Evolutionary conservation across 2,329 filamentous ascomycete species (phyloP), one percentile per base, ranked within the genome.

Genomic region (Talaromyces islandicus): DNA sequence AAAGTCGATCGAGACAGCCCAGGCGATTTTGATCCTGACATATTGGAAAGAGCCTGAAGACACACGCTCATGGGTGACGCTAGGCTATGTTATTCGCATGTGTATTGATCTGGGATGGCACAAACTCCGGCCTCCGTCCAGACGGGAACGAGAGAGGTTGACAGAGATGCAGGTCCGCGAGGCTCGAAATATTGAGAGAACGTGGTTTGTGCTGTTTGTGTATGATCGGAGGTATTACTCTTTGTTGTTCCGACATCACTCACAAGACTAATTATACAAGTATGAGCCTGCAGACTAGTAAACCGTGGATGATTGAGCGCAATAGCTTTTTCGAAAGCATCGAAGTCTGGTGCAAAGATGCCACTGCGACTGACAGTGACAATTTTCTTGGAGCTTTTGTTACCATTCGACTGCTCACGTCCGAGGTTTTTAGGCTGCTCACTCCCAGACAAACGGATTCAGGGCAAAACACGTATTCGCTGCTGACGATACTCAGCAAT

Each of bases 11-110:
- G 75, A 78, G 56, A 70, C 68, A 6, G 71, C 72, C 0, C 75
- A 78, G 60, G 75, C 71, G 0, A 32, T 56, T 52, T 27, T 60
- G 27, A 73, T 77, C 21, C 60, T 74, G 1, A 77, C 75, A 1
- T 77, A 77, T 62, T 78, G 75, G 74, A 78, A 78, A 63, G 73
- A 77, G 48, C 73, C 74, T 1, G 70, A 75, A 1, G 76, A 78
- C 61, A 76, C 70, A 7, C 68, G 75, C 17, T 71, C 71, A 1
- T 78, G 76, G 75, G 66, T 74, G 6, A 68, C 70, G 5, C 60
- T 78, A 12, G 76, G 75, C 2, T 75, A 76, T 54, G 73, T 70
- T 0, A 76, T 78, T 46, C 67, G 75, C 11, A 73, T 78, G 69
- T 71, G 70, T 43, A 74, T 77, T 64, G 73, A 77, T 32, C 46